A percentile compares a stretch with the other conserved stretches of the same genome.
phyloP scores from a whole-genome alignment of 768 basidiomycete species.

The Leccinum barrowsii region DNA sequence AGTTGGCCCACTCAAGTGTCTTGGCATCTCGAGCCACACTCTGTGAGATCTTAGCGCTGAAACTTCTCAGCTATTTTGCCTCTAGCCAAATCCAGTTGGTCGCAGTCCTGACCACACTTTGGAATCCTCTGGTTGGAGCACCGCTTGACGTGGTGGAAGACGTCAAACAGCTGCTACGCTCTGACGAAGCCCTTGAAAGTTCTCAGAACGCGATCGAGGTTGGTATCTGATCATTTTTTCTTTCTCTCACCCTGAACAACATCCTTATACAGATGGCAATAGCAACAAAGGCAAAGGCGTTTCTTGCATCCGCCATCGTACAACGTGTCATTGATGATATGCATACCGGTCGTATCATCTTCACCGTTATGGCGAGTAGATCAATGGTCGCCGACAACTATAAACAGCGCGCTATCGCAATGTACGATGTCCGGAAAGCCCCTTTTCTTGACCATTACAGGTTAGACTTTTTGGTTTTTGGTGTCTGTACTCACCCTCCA shows the following conservation, averaged over 20 bases:
- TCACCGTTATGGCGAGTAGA: constrained; percentile 55
- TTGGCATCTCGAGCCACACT: constrained; percentile 70
- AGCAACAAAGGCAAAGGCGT: constrained; percentile 77
- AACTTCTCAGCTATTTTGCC: constrained; percentile 73
- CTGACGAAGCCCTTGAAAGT: constrained; percentile 55
- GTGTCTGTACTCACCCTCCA: neutral
- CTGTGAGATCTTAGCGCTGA: constrained; percentile 88
- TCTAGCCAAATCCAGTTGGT: constrained; percentile 70
- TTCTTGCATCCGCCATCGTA: constrained; percentile 77
- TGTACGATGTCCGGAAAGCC: constrained; percentile 63
- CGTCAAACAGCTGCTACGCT: constrained; percentile 54
- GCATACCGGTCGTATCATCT: constrained; percentile 74
- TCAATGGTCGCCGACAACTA: constrained; percentile 91
- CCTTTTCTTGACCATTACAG: constrained; percentile 85
- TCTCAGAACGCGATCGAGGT: constrained; percentile 87
- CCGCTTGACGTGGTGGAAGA: constrained; percentile 61
- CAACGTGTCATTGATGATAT: constrained; percentile 89
- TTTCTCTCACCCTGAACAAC: neutral
- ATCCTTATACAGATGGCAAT: constrained; percentile 70
- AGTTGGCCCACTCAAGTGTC: constrained; percentile 76
- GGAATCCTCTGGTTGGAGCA: constrained; percentile 84
- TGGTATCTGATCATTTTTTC: constrained; percentile 23
- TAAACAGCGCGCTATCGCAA: constrained; percentile 69
- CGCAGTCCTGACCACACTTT: constrained; percentile 75
- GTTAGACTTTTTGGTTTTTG: constrained; percentile 27